A percentile compares a stretch with the other conserved stretches of the same genome.
Conservation (phyloP, 805 yeast species). For the Kuraishia floccosa region DNA sequence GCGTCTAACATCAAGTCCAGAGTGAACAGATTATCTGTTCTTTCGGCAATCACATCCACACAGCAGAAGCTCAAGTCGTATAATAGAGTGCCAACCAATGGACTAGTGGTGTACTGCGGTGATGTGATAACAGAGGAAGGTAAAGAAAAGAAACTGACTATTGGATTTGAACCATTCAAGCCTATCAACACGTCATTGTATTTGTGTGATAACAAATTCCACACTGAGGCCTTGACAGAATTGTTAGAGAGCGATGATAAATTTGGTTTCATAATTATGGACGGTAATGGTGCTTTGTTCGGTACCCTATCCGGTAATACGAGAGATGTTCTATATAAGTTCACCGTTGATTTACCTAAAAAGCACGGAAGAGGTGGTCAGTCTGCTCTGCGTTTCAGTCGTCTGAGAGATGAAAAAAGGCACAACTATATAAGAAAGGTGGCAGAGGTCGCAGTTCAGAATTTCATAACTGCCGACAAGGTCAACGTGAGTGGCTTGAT, state of each 20-base stretch:
- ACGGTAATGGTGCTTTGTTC: slow-evolving; percentile 96
- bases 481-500: slow-evolving; percentile 90
- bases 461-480: slow-evolving; percentile 90
- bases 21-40: slow-evolving; percentile 89
- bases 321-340: slow-evolving; percentile 91
- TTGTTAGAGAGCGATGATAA: slow-evolving; percentile 90
- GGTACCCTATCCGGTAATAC: slow-evolving; percentile 96
- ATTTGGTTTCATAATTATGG: slow-evolving; percentile 98
- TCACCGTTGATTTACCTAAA: slow-evolving; percentile 95
- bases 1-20: slow-evolving; percentile 97
- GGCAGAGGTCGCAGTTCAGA: slow-evolving; percentile 96
- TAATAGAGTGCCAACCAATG: slow-evolving; percentile 85
- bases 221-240: slow-evolving; percentile 93
- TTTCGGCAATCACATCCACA: slow-evolving; percentile 95
- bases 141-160: slow-evolving; percentile 91
- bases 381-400: slow-evolving; percentile 97
- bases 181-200: slow-evolving; percentile 97
- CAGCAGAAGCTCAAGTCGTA: slow-evolving; percentile 93
- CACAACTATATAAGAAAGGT: slow-evolving; percentile 97
- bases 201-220: slow-evolving; percentile 96
- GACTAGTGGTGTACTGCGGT: slow-evolving; percentile 96
- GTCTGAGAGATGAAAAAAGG: slow-evolving; percentile 98
- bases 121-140: slow-evolving; percentile 96
- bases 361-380: slow-evolving; percentile 99
- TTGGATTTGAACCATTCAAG: slow-evolving; percentile 97